Base-by-base conservation (phyloP, 75 land plant genomes). In the Pinus albicaulis region DNA sequence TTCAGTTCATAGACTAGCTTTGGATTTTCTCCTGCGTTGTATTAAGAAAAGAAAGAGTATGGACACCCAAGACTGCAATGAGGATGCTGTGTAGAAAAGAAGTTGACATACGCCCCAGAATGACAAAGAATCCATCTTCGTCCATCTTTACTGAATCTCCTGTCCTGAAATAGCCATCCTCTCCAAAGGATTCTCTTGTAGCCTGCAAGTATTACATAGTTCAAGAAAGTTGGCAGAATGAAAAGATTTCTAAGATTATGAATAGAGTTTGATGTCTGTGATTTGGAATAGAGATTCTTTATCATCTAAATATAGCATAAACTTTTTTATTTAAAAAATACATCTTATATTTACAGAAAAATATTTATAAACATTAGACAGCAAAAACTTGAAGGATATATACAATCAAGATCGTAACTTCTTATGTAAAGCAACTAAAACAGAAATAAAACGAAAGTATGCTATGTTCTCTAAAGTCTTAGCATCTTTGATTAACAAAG, bases 151-250 rank as follows among this genome's bases (percentile, higher is more conserved):
- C 98, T 60, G 95, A 86, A 85, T 98, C 98, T 57, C 99, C 99
- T 56, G 99, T 98, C 79, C 86, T 95, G 84, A 98, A 98, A 86
- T 86, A 98, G 7, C 98, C 99, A 87, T 79, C 99, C 68, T 89
- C 91, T 63, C 74, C 81, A 78, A 98, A 95, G 25, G 94, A 88
- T 58, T 95, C 92, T 57, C 84, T 86, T 36, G 95, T 98, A 36
- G 92, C 91, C 99, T 95, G 73, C 53, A 36, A 80, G 31, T 3
- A 24, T 52, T 24, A 14, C 44, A 72, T 24, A 55, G 5, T n/a
- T 52, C 6, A 48, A 3, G 53, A 44, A 71, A n/a, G 22, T 41
- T 41, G 56, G 28, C 48, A 55, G 44, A 48, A 26, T 28, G 15
- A 66, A 10, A 20, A 19, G 38, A 19, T 17, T 5, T 66, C 48